phyloP scores from a whole-genome alignment of 2,329 filamentous ascomycete genomes.

The Corinectria fuckeliana region DNA sequence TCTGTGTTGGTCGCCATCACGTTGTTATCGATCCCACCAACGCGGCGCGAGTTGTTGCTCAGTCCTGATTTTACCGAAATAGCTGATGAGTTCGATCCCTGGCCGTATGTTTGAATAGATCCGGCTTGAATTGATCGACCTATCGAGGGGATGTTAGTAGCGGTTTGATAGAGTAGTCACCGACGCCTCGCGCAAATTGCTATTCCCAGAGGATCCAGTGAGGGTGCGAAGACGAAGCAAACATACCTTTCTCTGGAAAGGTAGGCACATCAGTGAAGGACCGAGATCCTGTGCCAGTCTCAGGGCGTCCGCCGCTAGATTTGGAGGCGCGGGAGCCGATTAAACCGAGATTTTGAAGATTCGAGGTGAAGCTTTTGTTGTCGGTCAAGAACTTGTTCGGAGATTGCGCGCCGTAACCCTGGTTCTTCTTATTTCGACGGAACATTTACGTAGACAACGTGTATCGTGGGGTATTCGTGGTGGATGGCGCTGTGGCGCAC shows the following conservation, averaged over 20 bases:
- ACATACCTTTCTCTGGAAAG: constrained; percentile 51
- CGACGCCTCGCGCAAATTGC: background rate
- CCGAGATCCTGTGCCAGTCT: constrained; percentile 36
- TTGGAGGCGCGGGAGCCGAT: constrained; percentile 34
- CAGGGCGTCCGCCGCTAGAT: constrained; percentile 33
- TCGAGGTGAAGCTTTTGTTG: constrained; percentile 32
- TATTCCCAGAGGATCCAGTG: background rate
- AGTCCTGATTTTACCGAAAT: constrained; percentile 43
- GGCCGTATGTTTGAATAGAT: constrained; percentile 33
- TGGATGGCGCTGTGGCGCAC: constrained; percentile 7
- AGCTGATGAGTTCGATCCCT: constrained; percentile 42
- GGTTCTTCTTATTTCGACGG: constrained; percentile 43
- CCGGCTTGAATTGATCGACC: constrained; percentile 39
- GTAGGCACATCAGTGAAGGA: constrained; percentile 41
- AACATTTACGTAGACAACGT: constrained; percentile 46
- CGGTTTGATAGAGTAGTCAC: background rate
- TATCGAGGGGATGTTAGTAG: constrained; percentile 17
- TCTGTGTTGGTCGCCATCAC: constrained; percentile 63
- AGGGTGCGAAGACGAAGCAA: background rate
- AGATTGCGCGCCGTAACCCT: constrained; percentile 35
- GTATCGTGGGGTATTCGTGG: constrained; percentile 23
- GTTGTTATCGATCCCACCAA: constrained; percentile 50
- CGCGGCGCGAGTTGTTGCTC: constrained; percentile 43
- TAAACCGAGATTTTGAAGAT: constrained; percentile 41
- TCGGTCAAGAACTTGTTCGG: constrained; percentile 29